phyloP scores from a whole-genome alignment of 2,329 filamentous ascomycete species.

The Fusarium stilboides region DNA sequence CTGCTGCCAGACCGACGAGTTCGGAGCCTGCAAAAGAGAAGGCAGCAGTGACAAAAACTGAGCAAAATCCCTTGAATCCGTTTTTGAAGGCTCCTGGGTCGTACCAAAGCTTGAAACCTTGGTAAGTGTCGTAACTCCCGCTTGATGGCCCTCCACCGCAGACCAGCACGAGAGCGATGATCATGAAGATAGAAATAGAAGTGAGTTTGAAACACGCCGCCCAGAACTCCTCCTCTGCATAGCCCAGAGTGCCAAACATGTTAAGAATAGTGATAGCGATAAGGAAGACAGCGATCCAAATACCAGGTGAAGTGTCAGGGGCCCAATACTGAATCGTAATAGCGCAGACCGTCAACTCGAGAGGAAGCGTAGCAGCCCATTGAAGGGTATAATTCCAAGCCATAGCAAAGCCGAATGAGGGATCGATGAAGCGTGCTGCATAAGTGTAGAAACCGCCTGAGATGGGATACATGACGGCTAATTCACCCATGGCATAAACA shows the following conservation, averaged over 20 bases:
- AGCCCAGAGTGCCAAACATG: slow-evolving; percentile 69
- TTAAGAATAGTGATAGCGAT: slow-evolving; percentile 67
- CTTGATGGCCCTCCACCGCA: slow-evolving; percentile 69
- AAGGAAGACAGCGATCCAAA: slow-evolving; percentile 60
- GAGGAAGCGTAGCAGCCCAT: slow-evolving; percentile 60
- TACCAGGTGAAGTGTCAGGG: slow-evolving; percentile 59
- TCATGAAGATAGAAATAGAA: slow-evolving; percentile 73
- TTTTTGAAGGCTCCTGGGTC: slow-evolving; percentile 71
- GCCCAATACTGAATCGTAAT: slow-evolving; percentile 62
- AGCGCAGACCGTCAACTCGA: slow-evolving; percentile 60
- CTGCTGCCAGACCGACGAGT: slow-evolving; percentile 78
- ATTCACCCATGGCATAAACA: slow-evolving; percentile 72
- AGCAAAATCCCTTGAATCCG: slow-evolving; percentile 80
- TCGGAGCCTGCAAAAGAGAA: slow-evolving; percentile 80
- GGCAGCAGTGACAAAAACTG: slow-evolving; percentile 78
- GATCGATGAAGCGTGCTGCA: slow-evolving; percentile 65
- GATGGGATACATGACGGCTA: slow-evolving; percentile 74
- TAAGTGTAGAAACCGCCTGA: slow-evolving; percentile 69
- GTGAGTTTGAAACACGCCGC: slow-evolving; percentile 69
- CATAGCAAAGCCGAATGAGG: slow-evolving; percentile 69
- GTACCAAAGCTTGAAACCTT: slow-evolving; percentile 57
- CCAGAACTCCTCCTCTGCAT: slow-evolving; percentile 70
- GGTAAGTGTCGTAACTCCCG: slow-evolving; percentile 60
- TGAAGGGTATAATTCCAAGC: slow-evolving; percentile 65
- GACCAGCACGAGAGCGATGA: slow-evolving; percentile 72